Conservation (phyloP, 306 rosid species). For the Mimosa bimucronata region DNA sequence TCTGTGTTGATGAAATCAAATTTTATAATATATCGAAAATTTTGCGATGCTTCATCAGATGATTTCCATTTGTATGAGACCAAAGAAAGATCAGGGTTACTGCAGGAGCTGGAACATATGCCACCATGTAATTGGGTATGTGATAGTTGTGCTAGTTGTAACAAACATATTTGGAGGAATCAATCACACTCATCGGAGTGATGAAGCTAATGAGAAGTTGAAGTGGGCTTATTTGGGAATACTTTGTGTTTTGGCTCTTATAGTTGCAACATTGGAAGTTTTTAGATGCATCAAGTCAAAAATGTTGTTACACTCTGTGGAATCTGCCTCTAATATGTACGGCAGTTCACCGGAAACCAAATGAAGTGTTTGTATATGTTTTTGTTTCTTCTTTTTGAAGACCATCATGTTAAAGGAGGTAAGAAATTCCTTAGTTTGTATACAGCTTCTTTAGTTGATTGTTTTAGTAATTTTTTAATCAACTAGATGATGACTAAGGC, state of each 20-base stretch:
- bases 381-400: background rate
- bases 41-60: constrained; percentile 34
- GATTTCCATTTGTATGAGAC: constrained; percentile 45
- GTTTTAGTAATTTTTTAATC: too few species aligned
- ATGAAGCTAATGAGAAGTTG: constrained; percentile 40
- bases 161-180: constrained; percentile 45
- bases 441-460: too few species aligned
- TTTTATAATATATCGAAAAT: too few species aligned
- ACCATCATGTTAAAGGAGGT: background rate
- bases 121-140: constrained; percentile 41
- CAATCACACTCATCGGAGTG: constrained; percentile 9
- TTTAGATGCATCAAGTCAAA: constrained; percentile 28
- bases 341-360: background rate
- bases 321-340: constrained; percentile 36
- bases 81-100: constrained; percentile 36
- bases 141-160: constrained; percentile 39
- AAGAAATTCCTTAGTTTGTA: background rate
- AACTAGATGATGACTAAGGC: too few species aligned
- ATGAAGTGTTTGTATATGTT: background rate
- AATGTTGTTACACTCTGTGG: constrained; percentile 21
- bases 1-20: background rate
- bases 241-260: constrained; percentile 36
- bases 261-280: constrained; percentile 43
- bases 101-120: constrained; percentile 43
- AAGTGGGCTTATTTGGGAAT: constrained; percentile 47